These are phyloP conservation scores for Cyclotella atomus DNA, from an alignment of 108 stramenopile species.

Conservation along the genomic window DNA sequence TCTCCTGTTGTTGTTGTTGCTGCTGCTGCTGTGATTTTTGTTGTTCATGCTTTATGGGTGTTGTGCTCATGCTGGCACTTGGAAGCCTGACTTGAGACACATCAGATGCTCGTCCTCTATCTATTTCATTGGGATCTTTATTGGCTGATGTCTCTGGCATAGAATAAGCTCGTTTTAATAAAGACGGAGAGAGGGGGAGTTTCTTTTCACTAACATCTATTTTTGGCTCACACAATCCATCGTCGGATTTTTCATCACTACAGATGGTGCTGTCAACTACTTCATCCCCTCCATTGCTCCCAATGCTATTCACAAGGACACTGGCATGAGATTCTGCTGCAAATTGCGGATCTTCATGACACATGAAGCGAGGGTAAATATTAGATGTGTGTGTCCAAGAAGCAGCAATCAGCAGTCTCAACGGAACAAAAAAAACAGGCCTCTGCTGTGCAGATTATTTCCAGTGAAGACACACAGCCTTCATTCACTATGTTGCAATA, in stretches of 20 bases:
- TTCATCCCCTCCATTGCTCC: not conserved
- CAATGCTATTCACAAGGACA: not conserved
- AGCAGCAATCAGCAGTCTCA: too few species aligned
- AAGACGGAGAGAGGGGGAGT: too few species aligned
- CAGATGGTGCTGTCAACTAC: not conserved
- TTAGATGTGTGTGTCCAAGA: not conserved
- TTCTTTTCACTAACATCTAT: not conserved
- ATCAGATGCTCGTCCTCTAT: not conserved
- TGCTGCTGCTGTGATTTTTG: not conserved
- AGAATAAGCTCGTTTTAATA: constrained; percentile 3
- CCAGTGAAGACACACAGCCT: too few species aligned
- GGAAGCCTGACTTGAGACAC: not conserved
- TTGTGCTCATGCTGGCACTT: not conserved
- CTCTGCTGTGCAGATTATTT: too few species aligned
- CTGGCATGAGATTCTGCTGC: not conserved
- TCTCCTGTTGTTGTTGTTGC: constrained; percentile 2
- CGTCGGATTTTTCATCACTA: not conserved
- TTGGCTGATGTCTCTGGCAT: not conserved
- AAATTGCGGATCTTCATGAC: not conserved
- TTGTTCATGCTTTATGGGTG: not conserved
- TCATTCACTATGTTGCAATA: too few species aligned
- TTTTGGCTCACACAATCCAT: not conserved
- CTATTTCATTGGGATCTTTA: not conserved
- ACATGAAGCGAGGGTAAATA: not conserved
- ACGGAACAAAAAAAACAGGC: not conserved